Conservation (phyloP, 139 green algal genomes). For the Chlamydomonas applanata region DNA sequence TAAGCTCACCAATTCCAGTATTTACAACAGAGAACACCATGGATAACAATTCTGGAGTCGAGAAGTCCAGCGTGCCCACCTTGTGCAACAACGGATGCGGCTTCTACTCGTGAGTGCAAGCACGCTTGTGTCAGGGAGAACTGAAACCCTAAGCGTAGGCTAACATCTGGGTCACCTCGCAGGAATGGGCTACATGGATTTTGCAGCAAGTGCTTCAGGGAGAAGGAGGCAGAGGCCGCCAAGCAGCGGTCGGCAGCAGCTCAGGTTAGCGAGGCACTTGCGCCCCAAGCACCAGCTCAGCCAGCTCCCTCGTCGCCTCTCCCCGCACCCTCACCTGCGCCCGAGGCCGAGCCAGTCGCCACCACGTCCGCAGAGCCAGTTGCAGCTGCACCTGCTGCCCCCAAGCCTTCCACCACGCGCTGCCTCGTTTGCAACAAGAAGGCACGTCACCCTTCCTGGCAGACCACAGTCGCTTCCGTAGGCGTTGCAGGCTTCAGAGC, state of each 20-base stretch:
- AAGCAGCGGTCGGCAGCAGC: slow-evolving; percentile 15
- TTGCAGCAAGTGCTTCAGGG: slow-evolving; percentile 72
- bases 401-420: slow-evolving; percentile 14
- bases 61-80: slow-evolving; percentile 12
- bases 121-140: background rate
- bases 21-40: too few species aligned
- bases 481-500: background rate
- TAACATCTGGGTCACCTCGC: background rate
- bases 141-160: background rate
- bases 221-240: slow-evolving; percentile 27
- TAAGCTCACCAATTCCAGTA: too few species aligned
- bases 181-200: slow-evolving; percentile 36
- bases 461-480: too few species aligned
- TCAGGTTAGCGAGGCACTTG: background rate
- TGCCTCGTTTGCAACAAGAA: slow-evolving; percentile 65
- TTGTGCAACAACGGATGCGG: slow-evolving; percentile 66
- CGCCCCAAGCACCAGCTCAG: background rate
- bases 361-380: slow-evolving; percentile 6
- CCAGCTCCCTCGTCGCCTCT: background rate
- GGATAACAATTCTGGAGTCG: too few species aligned
- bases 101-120: slow-evolving; percentile 69
- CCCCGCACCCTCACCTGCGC: background rate
- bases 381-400: slow-evolving; percentile 2
- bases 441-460: background rate
- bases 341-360: slow-evolving; percentile 15